Evolutionary conservation across 2,329 filamentous ascomycete species (phyloP).

Genomic region (Colletotrichum melonis): DNA sequence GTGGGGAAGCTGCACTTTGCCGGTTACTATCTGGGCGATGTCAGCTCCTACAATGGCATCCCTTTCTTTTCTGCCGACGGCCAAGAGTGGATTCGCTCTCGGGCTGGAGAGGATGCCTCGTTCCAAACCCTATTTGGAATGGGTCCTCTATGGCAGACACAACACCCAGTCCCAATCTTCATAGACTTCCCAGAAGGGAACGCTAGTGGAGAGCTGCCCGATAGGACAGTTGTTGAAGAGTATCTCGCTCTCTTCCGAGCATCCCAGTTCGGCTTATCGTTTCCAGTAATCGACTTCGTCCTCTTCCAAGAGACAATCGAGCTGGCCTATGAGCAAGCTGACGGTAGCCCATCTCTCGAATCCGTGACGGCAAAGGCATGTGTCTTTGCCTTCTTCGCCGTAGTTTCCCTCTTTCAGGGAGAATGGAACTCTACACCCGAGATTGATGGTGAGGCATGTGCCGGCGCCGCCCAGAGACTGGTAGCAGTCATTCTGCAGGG

Average conservation of each 20-base stretch:
- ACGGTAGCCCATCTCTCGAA: slow-evolving; percentile 38
- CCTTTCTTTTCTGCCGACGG: slow-evolving; percentile 61
- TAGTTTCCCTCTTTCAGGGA: slow-evolving; percentile 43
- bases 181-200: background rate
- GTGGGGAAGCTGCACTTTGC: slow-evolving; percentile 58
- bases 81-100: slow-evolving; percentile 58
- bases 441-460: slow-evolving; percentile 54
- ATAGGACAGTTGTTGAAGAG: slow-evolving; percentile 43
- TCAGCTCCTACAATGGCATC: slow-evolving; percentile 59
- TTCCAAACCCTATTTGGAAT: slow-evolving; percentile 41
- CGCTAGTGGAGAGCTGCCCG: slow-evolving; percentile 47
- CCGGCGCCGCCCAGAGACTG: slow-evolving; percentile 53
- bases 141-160: slow-evolving; percentile 38
- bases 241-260: slow-evolving; percentile 39
- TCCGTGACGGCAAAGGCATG: slow-evolving; percentile 55
- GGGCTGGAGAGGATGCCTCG: slow-evolving; percentile 52
- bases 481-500: slow-evolving; percentile 55
- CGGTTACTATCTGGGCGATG: slow-evolving; percentile 57
- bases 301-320: slow-evolving; percentile 59
- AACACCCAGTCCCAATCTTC: slow-evolving; percentile 33
- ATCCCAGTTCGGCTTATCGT: slow-evolving; percentile 54
- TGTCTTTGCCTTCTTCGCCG: slow-evolving; percentile 59
- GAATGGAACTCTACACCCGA: slow-evolving; percentile 22
- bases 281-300: slow-evolving; percentile 59
- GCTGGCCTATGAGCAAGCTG: slow-evolving; percentile 52